Evolutionary conservation across 805 yeast species (phyloP), one percentile per base, ranked within the genome.

Genomic region (Dipodascopsis uninucleata): DNA sequence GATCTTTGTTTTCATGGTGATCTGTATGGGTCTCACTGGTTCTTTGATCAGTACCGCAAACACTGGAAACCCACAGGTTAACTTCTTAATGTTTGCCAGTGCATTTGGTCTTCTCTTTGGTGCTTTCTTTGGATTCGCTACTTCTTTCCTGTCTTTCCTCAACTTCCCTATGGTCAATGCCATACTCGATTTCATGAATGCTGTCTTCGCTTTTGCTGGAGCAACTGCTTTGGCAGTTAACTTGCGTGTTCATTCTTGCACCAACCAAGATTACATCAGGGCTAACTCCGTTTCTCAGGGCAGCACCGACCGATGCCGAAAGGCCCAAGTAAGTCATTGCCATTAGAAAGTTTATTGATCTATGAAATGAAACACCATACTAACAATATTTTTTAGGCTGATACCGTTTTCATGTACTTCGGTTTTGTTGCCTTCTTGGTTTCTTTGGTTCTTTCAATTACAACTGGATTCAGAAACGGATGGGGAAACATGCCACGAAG

Each of bases 201-300:
- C 80, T 59, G 84, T 89, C 58, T 93, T 93, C 81, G 81, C 96
- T 45, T 86, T 93, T 67, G 80, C 97, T 39, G 97, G 86, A 56
- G 97, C 89, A 61, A 80, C 95, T 47, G 96, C 96, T 41, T 73
- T 93, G 63, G 97, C 97, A 42, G 95, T 86, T 49, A 94, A 81
- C 61, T 80, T 85, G 63, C 79, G 89, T 69, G 75, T 74, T 55
- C 96, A 88, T 76, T 82, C 95, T 31, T 90, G 98, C 76, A 49
- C 72, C 58, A 83, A 87, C 79, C 56, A 71, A 52, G 47, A 32
- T 44, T 88, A 85, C 75, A 49, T 88, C 56, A 72, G 78, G 58
- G 38, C 58, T 55, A 90, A 90, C 77, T 67, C 67, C 51, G 76
- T 85, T 58, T 68, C 85, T 50, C 86, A 85, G 72, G 94, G 95